A percentile compares a stretch with the other conserved stretches of the same genome.
These are phyloP conservation scores for Pseudoperonospora humuli DNA, from an alignment of 352 stramenopile species.

Conservation along the genomic window DNA sequence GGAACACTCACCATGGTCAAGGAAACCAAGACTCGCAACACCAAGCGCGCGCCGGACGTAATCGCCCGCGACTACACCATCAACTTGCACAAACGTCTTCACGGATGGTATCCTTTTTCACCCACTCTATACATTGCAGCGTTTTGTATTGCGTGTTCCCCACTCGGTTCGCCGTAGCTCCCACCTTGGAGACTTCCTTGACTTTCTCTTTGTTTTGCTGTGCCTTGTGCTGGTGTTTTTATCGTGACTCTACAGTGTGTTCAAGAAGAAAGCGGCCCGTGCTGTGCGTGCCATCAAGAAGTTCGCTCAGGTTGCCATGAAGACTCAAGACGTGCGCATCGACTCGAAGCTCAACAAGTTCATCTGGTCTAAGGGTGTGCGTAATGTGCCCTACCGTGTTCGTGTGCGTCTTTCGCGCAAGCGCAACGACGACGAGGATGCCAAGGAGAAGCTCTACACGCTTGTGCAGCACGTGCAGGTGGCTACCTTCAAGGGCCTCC, in stretches of 20 bases:
- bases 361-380: slow-evolving; percentile 96
- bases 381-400: slow-evolving; percentile 96
- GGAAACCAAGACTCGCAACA: slow-evolving; percentile 81
- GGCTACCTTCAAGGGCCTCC: slow-evolving; percentile 92
- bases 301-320: slow-evolving; percentile 96
- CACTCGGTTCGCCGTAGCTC: slow-evolving; percentile 55
- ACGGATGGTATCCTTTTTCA: slow-evolving; percentile 86
- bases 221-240: slow-evolving; percentile 11
- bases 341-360: slow-evolving; percentile 96
- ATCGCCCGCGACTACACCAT: slow-evolving; percentile 98
- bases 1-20: slow-evolving; percentile 70
- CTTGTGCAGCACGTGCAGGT: slow-evolving; percentile 97
- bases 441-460: slow-evolving; percentile 99
- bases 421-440: slow-evolving; percentile 98
- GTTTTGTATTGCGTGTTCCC: background rate
- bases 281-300: slow-evolving; percentile 97
- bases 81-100: slow-evolving; percentile 97
- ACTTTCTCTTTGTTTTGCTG: slow-evolving; percentile 34
- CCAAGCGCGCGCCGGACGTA: slow-evolving; percentile 88
- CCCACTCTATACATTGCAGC: slow-evolving; percentile 20
- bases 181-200: slow-evolving; percentile 85
- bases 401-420: slow-evolving; percentile 96
- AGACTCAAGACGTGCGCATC: slow-evolving; percentile 95
- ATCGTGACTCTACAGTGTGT: slow-evolving; percentile 55
- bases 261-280: slow-evolving; percentile 97